Percentiles rank a stretch among this genome's conserved stretches.
phyloP scores from a whole-genome alignment of 345 rosid genomes.

The Aurinia saxatilis region DNA sequence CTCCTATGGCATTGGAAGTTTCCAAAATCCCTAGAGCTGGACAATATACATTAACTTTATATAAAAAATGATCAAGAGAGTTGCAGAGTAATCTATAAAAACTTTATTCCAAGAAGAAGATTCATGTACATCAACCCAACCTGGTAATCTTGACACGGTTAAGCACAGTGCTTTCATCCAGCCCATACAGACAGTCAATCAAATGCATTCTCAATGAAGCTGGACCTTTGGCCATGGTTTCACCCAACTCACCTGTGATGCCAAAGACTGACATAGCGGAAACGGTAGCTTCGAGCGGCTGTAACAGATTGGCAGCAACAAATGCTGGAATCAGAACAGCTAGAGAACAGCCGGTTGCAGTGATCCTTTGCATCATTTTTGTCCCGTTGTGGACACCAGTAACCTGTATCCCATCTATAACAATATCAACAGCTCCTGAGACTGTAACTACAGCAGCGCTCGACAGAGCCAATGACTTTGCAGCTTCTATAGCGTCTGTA shows the following conservation, averaged over 20 bases:
- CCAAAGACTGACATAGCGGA: constrained; percentile 76
- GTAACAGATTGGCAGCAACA: constrained; percentile 53
- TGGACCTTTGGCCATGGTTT: constrained; percentile 69
- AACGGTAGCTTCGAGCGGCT: constrained; percentile 65
- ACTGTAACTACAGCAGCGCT: constrained; percentile 67
- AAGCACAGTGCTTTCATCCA: constrained; percentile 46
- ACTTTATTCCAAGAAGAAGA: too few species aligned
- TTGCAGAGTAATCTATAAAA: constrained; percentile 1
- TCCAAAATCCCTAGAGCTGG: background rate
- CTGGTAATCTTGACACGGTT: constrained; percentile 37
- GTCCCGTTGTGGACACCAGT: constrained; percentile 70
- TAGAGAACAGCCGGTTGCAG: constrained; percentile 80
- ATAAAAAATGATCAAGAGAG: background rate
- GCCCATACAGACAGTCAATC: constrained; percentile 66
- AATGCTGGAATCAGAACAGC: constrained; percentile 76
- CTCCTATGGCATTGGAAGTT: background rate
- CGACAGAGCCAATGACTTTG: constrained; percentile 58
- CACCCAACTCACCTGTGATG: constrained; percentile 79
- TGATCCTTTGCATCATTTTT: constrained; percentile 78
- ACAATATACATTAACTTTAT: background rate
- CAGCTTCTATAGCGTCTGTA: constrained; percentile 72
- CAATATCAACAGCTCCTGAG: constrained; percentile 67
- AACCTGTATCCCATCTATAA: constrained; percentile 62
- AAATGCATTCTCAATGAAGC: constrained; percentile 74
- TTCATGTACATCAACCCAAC: constrained; percentile 22